phyloP scores from a whole-genome alignment of 2,329 filamentous ascomycete genomes.

The Paraconiothyrium brasiliense region DNA sequence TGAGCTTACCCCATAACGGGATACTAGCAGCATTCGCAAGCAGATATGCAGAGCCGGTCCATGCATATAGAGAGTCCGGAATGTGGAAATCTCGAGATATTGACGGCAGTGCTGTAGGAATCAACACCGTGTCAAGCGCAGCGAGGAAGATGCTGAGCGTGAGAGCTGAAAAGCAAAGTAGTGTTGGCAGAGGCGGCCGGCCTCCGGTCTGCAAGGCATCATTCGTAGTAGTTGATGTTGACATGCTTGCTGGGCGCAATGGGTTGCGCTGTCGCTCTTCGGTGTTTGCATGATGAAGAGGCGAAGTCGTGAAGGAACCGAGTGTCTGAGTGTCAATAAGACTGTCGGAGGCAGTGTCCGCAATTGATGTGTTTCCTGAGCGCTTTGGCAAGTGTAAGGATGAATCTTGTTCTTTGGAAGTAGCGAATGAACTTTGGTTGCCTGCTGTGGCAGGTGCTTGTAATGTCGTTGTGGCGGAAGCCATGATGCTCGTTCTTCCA shows the following conservation, averaged over 20 bases:
- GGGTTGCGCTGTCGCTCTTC: constrained; percentile 6
- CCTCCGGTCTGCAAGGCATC: background rate
- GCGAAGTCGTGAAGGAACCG: background rate
- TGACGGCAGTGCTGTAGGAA: constrained; percentile 72
- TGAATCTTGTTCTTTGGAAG: constrained; percentile 3
- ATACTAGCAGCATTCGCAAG: constrained; percentile 51
- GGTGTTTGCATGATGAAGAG: constrained; percentile 3
- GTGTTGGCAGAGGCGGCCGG: constrained; percentile 19
- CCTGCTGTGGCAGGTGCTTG: background rate
- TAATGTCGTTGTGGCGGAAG: constrained; percentile 13
- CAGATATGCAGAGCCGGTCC: constrained; percentile 68
- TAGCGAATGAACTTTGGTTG: background rate
- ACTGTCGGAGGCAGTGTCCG: constrained; percentile 10
- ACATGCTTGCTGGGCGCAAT: constrained; percentile 11
- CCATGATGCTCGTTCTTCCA: constrained; percentile 16
- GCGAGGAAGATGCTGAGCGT: constrained; percentile 53
- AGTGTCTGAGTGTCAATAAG: constrained; percentile 7
- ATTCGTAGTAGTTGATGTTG: constrained; percentile 11
- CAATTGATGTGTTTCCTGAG: constrained; percentile 13
- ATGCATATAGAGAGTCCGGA: constrained; percentile 76
- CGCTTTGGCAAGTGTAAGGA: background rate
- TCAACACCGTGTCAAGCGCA: constrained; percentile 63
- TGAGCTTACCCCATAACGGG: constrained; percentile 54
- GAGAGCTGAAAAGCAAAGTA: constrained; percentile 43
- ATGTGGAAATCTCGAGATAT: constrained; percentile 69